Evolutionary conservation across 331 rosid species (phyloP), one percentile per base, ranked within the genome.

Genomic region (Arachis monticola): DNA sequence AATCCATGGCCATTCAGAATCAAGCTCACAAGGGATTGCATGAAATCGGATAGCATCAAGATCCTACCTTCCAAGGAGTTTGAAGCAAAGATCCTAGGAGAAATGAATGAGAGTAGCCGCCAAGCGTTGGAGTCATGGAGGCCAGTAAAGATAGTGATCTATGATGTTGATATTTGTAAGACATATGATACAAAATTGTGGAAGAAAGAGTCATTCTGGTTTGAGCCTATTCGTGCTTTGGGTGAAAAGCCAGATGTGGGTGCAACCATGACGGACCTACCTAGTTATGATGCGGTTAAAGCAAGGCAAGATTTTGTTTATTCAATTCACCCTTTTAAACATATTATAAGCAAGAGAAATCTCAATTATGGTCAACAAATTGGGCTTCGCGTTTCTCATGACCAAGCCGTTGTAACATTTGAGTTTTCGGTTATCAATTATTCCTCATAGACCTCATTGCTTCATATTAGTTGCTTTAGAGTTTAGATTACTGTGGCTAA

Each of bases 141-240:
- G 60, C 87, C 94, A 3, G 81, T 87, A n/a, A 82, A 75, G 48
- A 80, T 86, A 11, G 30, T 30, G 12, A 70, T 86, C 42, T 55
- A 78, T 79, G 91, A 87, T 81, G 87, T 74, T 65, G 90, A 87
- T 75, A 83, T 73, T 11, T 8, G 84, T 69, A 85, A 85, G 47
- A 87, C 79, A 9, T 87, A 83, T 50, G 78, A 76, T 7, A 64
- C 76, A 8, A 83, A 77, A 32, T 68, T 89, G 83, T 82, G 60
- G 2, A 87, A 87, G 84, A 87, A 83, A 68, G 86, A 83, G 79
- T 71, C 83, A 0, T 85, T 83, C 38, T 83, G 89, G 89, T 84
- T 86, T 78, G 81, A 82, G 60, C 87, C 86, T 40, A 57, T 79
- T 50, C 88, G 88, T n/a, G 38, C 27, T 40, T 13, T 70, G 42